A percentile compares a stretch with the other conserved stretches of the same genome.
Conservation (phyloP, 23 red algal species). For the Gracilaria domingensis region DNA sequence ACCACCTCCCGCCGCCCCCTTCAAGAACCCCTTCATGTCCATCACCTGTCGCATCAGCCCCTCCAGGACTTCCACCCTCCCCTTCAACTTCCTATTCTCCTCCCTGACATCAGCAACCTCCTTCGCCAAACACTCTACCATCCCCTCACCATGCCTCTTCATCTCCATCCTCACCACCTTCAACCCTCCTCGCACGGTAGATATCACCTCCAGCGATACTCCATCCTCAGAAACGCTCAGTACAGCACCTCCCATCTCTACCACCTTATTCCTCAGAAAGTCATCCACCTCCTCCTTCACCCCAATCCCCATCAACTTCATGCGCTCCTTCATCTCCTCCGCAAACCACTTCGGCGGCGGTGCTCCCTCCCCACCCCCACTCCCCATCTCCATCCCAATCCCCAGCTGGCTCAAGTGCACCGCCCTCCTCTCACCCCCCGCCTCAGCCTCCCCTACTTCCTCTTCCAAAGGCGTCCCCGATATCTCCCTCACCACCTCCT, state of each 20-base stretch:
- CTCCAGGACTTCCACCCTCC: conserved; percentile 5
- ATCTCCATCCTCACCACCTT: neutral
- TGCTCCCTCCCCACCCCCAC: neutral
- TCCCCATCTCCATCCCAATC: neutral
- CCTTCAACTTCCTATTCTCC: too few species aligned
- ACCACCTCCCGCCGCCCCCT: neutral
- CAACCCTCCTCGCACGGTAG: neutral
- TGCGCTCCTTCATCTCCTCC: neutral
- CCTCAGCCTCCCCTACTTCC: neutral
- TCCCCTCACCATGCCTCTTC: too few species aligned
- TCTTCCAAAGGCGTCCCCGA: neutral
- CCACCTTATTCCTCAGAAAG: neutral
- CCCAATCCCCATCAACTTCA: neutral
- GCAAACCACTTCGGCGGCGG: neutral
- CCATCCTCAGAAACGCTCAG: neutral
- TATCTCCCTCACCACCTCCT: too few species aligned
- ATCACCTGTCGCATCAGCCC: neutral
- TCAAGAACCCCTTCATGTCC: conserved; percentile 10
- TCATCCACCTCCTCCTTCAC: conserved; percentile 8
- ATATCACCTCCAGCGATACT: neutral
- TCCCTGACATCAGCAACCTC: neutral
- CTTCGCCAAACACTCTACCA: neutral
- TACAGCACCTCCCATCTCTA: neutral
- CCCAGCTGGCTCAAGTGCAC: conserved; percentile 6
- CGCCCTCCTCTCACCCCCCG: neutral